Evolutionary conservation across 495 filamentous ascomycete genomes (phyloP), one percentile per base, ranked within the genome.

Genomic region (Tuber umbilicatum): DNA sequence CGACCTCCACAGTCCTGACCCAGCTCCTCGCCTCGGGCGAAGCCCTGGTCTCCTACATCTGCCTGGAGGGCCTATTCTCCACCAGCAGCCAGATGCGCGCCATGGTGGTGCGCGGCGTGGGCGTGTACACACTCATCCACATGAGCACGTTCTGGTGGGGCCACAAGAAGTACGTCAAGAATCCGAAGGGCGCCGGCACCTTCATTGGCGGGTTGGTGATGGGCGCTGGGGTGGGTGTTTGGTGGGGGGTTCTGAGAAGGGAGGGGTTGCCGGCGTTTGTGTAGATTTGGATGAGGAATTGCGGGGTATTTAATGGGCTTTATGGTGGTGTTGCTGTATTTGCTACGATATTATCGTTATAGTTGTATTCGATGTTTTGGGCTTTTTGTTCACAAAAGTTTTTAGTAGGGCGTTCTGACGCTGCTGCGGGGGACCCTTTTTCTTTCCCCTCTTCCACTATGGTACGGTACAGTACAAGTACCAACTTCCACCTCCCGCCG

Each of bases 101-200:
- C 16, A 78, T 79, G 43, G 70, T 79, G 23, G 73, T 78, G 45
- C 73, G 77, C 38, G 77, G 75, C 1, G 69, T 79, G 16, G 77
- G 77, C 5, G 69, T 79, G 5, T 79, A 79, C 42, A 79, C 77
- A 55, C 43, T 79, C n/a, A 74, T 79, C 17, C 77, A 79, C 23
- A 79, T 79, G 76, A 55, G 77, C 31, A 76, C 77, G 23, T 79
- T 79, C 35, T 79, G 77, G 77, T 79, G 77, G 77, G 77, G 77
- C 3, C 77, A 79, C 40, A 70, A 74, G 19, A 79, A 72, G 21
- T 43, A 79, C 64, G 72, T 78, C 31, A 71, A 31, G 47, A 74
- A 79, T 31, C 77, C 77, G 23, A 79, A 72, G 69, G 77, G 77
- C 21, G 72, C 75, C 5, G 75, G 71, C 12, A 64, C 74, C 42